Evolutionary conservation across 768 basidiomycete genomes (phyloP).

Genomic region (Agrocybe pediades): DNA sequence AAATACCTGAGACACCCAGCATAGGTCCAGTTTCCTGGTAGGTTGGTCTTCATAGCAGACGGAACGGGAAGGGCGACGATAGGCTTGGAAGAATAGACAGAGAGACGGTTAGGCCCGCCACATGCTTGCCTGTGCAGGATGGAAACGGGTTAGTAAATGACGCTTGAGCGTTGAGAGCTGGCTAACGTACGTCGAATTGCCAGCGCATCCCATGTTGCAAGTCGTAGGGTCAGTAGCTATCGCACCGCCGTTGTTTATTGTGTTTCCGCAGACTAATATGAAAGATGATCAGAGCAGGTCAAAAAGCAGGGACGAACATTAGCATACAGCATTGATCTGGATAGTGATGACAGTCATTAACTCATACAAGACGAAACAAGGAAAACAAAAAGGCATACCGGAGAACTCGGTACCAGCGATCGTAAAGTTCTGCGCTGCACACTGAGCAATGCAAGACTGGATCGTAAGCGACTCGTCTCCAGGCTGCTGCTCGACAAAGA

Average conservation of each 20-base stretch:
- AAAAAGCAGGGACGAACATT: not conserved
- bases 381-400: conserved; percentile 39
- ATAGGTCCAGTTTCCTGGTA: conserved; percentile 68
- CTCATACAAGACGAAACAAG: not conserved
- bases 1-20: conserved; percentile 67
- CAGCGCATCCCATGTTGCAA: conserved; percentile 78
- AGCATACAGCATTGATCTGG: conserved; percentile 48
- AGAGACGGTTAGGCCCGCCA: conserved; percentile 73
- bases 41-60: conserved; percentile 47
- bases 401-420: conserved; percentile 73
- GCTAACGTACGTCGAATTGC: conserved; percentile 59
- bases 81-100: conserved; percentile 60
- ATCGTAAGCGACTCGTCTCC: conserved; percentile 49
- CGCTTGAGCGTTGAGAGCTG: not conserved
- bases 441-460: conserved; percentile 62
- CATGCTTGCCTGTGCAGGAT: conserved; percentile 55
- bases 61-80: conserved; percentile 65
- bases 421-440: conserved; percentile 56
- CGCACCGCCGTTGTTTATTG: conserved; percentile 62
- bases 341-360: not conserved
- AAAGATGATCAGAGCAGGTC: not conserved
- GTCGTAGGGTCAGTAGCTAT: conserved; percentile 39
- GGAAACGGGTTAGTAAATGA: conserved; percentile 4
- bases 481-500: conserved; percentile 36
- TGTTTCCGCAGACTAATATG: conserved; percentile 78